Evolutionary conservation across 768 basidiomycete species (phyloP), one percentile per base, ranked within the genome.

Genomic region (Galerina marginata): DNA sequence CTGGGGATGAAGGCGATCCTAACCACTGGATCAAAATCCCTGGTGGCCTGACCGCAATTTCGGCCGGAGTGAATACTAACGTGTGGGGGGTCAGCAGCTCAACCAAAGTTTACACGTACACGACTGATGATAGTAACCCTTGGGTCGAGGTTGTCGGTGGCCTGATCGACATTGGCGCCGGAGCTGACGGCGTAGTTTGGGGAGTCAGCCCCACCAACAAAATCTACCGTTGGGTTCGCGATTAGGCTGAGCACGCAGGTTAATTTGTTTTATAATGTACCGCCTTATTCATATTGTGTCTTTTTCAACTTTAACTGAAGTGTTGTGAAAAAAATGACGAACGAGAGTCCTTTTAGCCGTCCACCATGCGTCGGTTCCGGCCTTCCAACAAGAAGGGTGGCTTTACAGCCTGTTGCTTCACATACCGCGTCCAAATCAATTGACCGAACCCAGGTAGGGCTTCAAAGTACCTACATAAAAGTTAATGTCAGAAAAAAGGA

Each of bases 11-110:
- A 60, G 59, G 59, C 20, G 55, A 56, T 56, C 47, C 54, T 3
- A 60, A 47, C 15, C 59, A 60, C 54, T 60, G 59, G 59, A 23
- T 60, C 6, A 12, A 55, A 42, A 43, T 60, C 26, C 37, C 44
- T 14, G 59, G 59, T 49, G 53, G 25, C 46, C 40, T 60, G 12
- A 49, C 3, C 36, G 59, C 53, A 23, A 60, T 60, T 37, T 55
- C 59, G n/a, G 59, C 54, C 25, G 59, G 59, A 3, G 26, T 25
- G 36, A 38, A 43, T 5, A 60, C 59, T 23, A 60, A 60, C 29
- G 59, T 60, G 11, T 60, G 59, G 59, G 59, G 59, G 25, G 54
- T 56, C 39, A 60, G 55, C 54, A 50, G 39, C 38, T 37, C 45
- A 43, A 29, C 16, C 20, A 49, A 56, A 16, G 55, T 60, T 25